Evolutionary conservation across 768 basidiomycete species (phyloP).

Genomic region (Russula olivacea): DNA sequence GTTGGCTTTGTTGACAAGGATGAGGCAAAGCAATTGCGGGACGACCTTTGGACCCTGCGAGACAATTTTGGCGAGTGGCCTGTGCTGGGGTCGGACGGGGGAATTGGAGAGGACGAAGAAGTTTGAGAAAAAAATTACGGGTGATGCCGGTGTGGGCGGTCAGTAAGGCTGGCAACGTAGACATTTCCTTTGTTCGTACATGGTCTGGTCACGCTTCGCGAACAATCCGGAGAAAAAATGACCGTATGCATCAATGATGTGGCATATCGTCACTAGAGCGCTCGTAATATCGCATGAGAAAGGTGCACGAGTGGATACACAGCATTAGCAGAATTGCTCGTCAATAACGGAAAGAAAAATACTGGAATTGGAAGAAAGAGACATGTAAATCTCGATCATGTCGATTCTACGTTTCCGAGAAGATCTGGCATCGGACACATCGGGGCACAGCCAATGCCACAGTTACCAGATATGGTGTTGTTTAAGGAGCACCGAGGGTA

Average conservation of each 20-base stretch:
- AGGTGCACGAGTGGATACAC: background rate
- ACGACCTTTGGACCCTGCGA: conserved; percentile 20
- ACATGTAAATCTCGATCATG: background rate
- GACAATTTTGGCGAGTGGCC: conserved; percentile 20
- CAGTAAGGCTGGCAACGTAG: background rate
- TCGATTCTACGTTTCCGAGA: background rate
- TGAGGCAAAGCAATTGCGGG: conserved; percentile 19
- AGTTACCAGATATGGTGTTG: background rate
- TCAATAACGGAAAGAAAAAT: background rate
- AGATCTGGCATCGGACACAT: background rate
- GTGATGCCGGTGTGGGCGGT: background rate
- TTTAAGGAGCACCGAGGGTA: background rate
- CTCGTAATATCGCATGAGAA: background rate
- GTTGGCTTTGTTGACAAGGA: conserved; percentile 17
- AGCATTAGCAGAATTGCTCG: background rate
- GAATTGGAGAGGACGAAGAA: conserved; percentile 16
- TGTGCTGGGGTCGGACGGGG: background rate
- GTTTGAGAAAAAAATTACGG: background rate
- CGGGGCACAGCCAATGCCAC: background rate
- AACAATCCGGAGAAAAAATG: background rate
- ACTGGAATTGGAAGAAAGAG: background rate
- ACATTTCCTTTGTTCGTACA: background rate
- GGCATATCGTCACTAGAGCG: conserved; percentile 3
- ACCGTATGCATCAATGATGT: background rate
- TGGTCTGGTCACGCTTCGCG: too few species aligned